These are phyloP conservation scores for Diaporthe amygdali DNA, from an alignment of 2,329 filamentous ascomycete species.

Conservation along the genomic window DNA sequence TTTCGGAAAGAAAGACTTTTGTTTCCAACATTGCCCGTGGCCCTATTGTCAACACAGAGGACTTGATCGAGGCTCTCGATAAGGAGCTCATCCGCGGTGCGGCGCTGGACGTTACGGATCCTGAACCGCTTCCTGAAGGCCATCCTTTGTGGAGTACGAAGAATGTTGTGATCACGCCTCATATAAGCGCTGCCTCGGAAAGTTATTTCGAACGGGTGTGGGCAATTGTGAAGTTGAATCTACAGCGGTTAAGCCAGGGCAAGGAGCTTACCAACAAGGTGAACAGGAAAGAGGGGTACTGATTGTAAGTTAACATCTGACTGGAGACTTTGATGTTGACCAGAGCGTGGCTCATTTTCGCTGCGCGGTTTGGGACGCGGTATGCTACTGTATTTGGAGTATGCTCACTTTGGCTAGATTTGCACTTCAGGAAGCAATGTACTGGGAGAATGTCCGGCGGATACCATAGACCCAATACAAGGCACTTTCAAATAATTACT, in stretches of 20 bases:
- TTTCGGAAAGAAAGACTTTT: conserved; percentile 57
- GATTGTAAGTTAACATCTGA: neutral
- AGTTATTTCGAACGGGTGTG: conserved; percentile 46
- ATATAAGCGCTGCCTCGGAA: conserved; percentile 49
- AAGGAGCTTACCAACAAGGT: conserved; percentile 46
- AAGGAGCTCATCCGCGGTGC: conserved; percentile 60
- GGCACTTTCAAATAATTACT: no score
- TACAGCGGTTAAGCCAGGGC: conserved; percentile 43
- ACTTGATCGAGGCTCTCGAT: conserved; percentile 66
- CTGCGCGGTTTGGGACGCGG: neutral
- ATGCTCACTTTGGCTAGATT: no score
- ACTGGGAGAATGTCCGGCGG: no score
- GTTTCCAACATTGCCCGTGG: conserved; percentile 75
- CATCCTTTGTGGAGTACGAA: conserved; percentile 72
- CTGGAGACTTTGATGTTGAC: no score
- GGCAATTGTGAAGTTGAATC: conserved; percentile 48
- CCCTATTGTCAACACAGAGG: conserved; percentile 53
- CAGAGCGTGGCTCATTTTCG: neutral
- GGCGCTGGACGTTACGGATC: conserved; percentile 79
- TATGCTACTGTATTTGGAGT: no score
- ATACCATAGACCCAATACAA: no score
- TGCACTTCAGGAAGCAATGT: no score
- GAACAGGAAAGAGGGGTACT: conserved; percentile 40
- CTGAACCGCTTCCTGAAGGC: conserved; percentile 73
- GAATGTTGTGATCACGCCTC: conserved; percentile 69